Conservation (phyloP, 2,329 filamentous ascomycete genomes). For the Ustulina deusta region DNA sequence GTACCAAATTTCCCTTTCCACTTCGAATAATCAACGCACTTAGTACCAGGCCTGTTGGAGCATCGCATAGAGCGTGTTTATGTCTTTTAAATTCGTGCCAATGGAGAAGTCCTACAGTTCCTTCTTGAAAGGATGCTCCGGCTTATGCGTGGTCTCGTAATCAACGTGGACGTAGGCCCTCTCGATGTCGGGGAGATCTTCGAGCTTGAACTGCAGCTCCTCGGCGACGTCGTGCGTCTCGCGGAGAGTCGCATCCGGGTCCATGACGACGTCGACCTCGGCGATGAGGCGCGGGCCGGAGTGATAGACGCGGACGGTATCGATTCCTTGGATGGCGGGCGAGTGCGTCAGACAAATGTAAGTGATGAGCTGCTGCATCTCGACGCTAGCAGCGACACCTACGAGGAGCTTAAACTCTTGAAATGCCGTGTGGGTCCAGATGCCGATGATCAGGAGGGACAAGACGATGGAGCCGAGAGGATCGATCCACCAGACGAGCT, state of each 20-base stretch:
- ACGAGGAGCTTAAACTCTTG: slow-evolving; percentile 91
- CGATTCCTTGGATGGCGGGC: slow-evolving; percentile 82
- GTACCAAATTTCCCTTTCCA: not conserved
- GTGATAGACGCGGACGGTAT: slow-evolving; percentile 95
- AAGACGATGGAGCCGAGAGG: slow-evolving; percentile 89
- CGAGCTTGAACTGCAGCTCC: slow-evolving; percentile 91
- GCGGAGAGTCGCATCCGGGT: slow-evolving; percentile 75
- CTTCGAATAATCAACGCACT: not conserved
- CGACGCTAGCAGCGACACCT: slow-evolving; percentile 85
- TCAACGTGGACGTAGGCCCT: slow-evolving; percentile 97
- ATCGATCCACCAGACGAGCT: slow-evolving; percentile 94
- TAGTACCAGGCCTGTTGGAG: not conserved
- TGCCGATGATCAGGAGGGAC: slow-evolving; percentile 78
- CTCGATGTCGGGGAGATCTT: slow-evolving; percentile 91
- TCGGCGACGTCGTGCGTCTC: slow-evolving; percentile 94
- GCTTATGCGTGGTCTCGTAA: slow-evolving; percentile 95
- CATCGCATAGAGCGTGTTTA: not conserved
- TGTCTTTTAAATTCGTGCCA: not conserved
- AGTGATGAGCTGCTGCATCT: slow-evolving; percentile 92
- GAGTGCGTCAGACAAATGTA: slow-evolving; percentile 97
- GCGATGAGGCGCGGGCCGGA: slow-evolving; percentile 89
- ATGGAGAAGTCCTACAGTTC: slow-evolving; percentile 58
- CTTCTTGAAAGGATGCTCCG: slow-evolving; percentile 78
- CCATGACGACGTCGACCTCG: slow-evolving; percentile 97
- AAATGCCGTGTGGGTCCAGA: slow-evolving; percentile 90